Conservation (phyloP, 1,284 basidiomycete species). For the Farysia itapuensis region DNA sequence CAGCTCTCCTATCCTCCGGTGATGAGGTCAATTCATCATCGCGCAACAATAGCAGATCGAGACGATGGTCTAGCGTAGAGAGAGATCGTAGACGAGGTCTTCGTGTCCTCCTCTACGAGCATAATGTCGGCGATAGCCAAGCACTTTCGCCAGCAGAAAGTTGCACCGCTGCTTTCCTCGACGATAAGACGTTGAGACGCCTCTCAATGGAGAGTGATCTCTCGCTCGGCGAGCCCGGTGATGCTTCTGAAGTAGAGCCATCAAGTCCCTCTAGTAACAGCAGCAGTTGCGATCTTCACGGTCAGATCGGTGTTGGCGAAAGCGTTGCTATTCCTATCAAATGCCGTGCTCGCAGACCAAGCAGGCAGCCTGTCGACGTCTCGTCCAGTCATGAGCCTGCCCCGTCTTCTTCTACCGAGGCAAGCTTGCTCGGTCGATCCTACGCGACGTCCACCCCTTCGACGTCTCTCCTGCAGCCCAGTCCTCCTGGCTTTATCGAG, state of each 20-base stretch:
- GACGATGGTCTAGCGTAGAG: conserved; percentile 39
- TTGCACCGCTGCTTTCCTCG: too few relatives aligned
- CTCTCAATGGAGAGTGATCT: neutral
- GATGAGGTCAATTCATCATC: conserved; percentile 1
- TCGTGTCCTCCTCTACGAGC: conserved; percentile 28
- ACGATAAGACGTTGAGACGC: neutral
- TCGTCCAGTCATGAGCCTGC: conserved; percentile 14
- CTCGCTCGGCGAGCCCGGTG: neutral
- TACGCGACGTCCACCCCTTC: conserved; percentile 21
- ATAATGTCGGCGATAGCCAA: neutral
- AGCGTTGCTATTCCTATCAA: conserved; percentile 17
- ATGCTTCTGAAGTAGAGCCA: conserved; percentile 10
- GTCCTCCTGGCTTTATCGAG: conserved; percentile 15
- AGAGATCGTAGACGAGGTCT: conserved; percentile 33
- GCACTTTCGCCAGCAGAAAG: too few relatives aligned
- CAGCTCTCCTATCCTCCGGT: conserved; percentile 9
- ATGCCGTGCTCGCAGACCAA: neutral
- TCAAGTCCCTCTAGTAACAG: conserved; percentile 18
- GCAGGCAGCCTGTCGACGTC: conserved; percentile 1
- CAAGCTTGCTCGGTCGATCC: conserved; percentile 14
- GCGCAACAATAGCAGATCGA: neutral
- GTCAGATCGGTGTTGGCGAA: conserved; percentile 1
- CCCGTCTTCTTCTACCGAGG: conserved; percentile 23
- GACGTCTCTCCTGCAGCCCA: conserved; percentile 21
- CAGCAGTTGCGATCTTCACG: conserved; percentile 25